Conservation (phyloP, 106 monocot genomes). For the Acorus calamus region DNA sequence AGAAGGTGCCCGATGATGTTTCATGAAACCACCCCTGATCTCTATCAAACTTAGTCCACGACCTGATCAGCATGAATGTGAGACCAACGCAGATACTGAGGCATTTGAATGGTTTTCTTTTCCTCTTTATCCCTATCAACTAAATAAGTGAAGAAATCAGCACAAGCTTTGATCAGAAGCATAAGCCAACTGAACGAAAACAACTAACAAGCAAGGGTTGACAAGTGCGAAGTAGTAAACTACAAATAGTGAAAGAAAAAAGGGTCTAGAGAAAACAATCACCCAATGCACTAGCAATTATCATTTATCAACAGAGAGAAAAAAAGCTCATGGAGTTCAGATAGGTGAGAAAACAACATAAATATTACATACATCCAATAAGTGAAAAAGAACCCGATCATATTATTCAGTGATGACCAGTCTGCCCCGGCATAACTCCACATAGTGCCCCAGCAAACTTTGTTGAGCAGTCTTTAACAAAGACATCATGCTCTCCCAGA, state of each 20-base stretch:
- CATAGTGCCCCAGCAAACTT: too few relatives aligned
- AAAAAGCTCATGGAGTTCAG: too few relatives aligned
- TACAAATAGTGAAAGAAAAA: too few relatives aligned
- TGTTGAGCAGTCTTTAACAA: too few relatives aligned
- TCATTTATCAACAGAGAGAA: too few relatives aligned
- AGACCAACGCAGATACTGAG: conserved; percentile 84
- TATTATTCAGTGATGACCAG: too few relatives aligned
- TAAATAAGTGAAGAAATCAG: conserved; percentile 21
- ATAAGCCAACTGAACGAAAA: neutral
- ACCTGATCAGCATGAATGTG: conserved; percentile 96
- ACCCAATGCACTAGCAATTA: too few relatives aligned
- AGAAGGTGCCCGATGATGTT: conserved; percentile 85
- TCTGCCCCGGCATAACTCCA: too few relatives aligned
- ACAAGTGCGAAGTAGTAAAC: too few relatives aligned
- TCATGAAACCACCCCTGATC: conserved; percentile 86
- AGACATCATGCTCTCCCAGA: too few relatives aligned
- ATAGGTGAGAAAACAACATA: too few relatives aligned
- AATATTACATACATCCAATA: conserved; percentile 82
- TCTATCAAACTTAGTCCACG: conserved; percentile 86
- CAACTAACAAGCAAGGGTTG: neutral
- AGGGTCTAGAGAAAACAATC: neutral
- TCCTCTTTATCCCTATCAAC: conserved; percentile 51
- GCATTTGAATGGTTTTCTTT: conserved; percentile 26
- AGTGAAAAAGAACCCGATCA: conserved; percentile 79
- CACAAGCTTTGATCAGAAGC: neutral